A percentile compares a stretch with the other conserved stretches of the same genome.
Conservation (phyloP, 2,329 filamentous ascomycete species). For the Ascochyta rabiei region DNA sequence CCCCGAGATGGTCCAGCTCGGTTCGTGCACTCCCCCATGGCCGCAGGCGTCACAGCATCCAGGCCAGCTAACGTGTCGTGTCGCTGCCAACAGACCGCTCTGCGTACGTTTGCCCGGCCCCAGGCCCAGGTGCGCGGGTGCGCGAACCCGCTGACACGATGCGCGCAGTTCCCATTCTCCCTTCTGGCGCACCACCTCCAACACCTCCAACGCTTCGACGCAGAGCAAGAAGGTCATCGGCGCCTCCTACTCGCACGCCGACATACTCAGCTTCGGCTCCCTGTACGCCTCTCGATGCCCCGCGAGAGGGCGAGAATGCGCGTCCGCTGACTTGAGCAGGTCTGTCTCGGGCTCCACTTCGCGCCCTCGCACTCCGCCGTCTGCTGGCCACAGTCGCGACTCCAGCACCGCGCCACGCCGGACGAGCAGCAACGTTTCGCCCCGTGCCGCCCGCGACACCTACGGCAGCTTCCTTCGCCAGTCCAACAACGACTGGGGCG, state of each 20-base stretch:
- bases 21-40: conserved; percentile 64
- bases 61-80: conserved; percentile 47
- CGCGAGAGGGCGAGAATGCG: not conserved
- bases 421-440: conserved; percentile 61
- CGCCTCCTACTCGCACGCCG: conserved; percentile 93
- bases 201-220: conserved; percentile 41
- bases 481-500: conserved; percentile 81
- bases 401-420: conserved; percentile 64
- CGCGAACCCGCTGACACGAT: conserved; percentile 10
- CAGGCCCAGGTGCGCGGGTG: too few relatives aligned
- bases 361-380: conserved; percentile 76
- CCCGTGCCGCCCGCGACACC: conserved; percentile 67
- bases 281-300: conserved; percentile 59
- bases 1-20: conserved; percentile 99
- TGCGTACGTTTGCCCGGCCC: conserved; percentile 37
- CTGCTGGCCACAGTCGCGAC: conserved; percentile 62
- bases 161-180: conserved; percentile 76
- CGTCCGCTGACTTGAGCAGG: conserved; percentile 49
- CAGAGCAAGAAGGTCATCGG: conserved; percentile 78
- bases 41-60: conserved; percentile 32
- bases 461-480: conserved; percentile 84
- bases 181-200: conserved; percentile 76
- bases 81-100: conserved; percentile 41
- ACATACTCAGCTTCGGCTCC: conserved; percentile 86
- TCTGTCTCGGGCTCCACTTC: conserved; percentile 66